A percentile compares a stretch with the other conserved stretches of the same genome.
Conservation (phyloP, 2,329 filamentous ascomycete genomes). For the Magnaporthiopsis poae region DNA sequence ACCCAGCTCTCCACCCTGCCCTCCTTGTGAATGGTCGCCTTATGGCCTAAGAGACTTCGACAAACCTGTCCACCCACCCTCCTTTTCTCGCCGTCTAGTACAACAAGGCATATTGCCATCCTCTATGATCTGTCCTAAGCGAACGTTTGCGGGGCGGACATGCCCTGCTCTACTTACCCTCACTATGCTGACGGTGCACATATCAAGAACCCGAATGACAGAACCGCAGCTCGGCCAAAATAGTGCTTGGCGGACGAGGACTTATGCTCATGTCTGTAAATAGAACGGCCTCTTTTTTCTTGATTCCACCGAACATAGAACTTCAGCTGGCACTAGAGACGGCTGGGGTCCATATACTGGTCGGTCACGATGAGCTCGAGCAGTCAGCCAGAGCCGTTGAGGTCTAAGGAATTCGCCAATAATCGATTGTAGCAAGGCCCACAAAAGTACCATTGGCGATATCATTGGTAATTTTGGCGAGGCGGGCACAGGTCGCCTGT, state of each 20-base stretch:
- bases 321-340: background rate
- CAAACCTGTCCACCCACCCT: background rate
- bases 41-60: conserved; percentile 9
- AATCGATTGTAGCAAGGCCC: background rate
- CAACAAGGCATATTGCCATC: background rate
- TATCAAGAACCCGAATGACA: background rate
- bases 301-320: background rate
- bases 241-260: background rate
- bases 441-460: background rate
- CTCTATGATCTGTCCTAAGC: background rate
- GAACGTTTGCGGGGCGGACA: background rate
- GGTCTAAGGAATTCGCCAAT: background rate
- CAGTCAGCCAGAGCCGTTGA: background rate
- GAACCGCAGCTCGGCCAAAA: background rate
- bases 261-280: background rate
- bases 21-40: conserved; percentile 12
- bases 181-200: background rate
- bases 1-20: background rate
- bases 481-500: background rate
- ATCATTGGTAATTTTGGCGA: background rate
- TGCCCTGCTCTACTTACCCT: background rate
- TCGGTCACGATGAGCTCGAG: background rate
- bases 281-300: background rate
- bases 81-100: background rate
- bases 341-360: background rate